Conservation (phyloP, 31 red algal genomes). For the Bonnemaisonia californica region DNA sequence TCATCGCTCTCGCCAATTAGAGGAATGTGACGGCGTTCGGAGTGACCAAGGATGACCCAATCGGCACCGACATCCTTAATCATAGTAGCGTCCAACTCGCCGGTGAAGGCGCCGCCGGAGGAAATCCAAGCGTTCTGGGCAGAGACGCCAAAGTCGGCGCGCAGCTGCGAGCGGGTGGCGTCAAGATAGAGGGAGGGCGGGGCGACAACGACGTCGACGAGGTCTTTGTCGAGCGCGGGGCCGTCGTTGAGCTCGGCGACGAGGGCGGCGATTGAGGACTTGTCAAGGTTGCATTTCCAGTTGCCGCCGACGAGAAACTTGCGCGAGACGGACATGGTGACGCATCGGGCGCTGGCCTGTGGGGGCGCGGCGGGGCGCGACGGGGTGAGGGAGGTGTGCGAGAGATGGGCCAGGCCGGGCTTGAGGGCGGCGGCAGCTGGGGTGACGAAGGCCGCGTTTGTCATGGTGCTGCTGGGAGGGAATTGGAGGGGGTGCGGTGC, state of each 20-base stretch:
- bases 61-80: conserved; percentile 71
- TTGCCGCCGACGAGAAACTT: conserved; percentile 94
- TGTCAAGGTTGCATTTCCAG: conserved; percentile 96
- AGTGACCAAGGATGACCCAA: conserved; percentile 91
- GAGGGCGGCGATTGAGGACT: conserved; percentile 64
- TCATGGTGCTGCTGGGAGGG: too few relatives aligned
- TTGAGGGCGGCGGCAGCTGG: conserved; percentile 12
- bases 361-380: background rate
- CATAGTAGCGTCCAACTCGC: conserved; percentile 87
- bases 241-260: conserved; percentile 67
- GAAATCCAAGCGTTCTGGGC: conserved; percentile 88
- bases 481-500: too few relatives aligned
- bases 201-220: conserved; percentile 73
- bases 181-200: conserved; percentile 77
- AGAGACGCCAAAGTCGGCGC: conserved; percentile 63
- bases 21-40: conserved; percentile 84
- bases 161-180: conserved; percentile 49
- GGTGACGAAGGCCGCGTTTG: conserved; percentile 38
- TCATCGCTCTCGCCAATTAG: conserved; percentile 68
- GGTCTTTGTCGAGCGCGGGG: conserved; percentile 29
- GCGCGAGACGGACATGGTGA: conserved; percentile 40
- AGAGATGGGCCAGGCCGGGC: conserved; percentile 7
- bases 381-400: background rate
- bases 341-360: background rate
- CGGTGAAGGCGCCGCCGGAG: conserved; percentile 84